phyloP scores from a whole-genome alignment of 1,284 basidiomycete genomes.

The Phylloporus sp. region DNA sequence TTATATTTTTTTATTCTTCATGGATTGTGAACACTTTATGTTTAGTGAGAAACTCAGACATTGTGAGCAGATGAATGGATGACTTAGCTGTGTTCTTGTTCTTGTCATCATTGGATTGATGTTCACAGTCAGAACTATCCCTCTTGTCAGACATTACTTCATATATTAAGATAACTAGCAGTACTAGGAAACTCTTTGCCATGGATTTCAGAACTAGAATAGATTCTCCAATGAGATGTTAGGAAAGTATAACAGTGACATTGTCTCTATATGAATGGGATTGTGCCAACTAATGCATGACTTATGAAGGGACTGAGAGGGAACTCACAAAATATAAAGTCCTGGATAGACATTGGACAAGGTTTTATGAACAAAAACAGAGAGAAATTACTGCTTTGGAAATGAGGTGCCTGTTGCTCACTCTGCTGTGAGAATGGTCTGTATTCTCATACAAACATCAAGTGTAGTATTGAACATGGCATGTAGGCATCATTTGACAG shows the following conservation, averaged over 20 bases:
- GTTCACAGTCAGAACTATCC: background rate
- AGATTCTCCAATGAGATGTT: constrained; percentile 13
- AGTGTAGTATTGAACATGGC: constrained; percentile 8
- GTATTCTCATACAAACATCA: constrained; percentile 16
- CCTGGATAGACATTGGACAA: background rate
- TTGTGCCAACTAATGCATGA: too few species aligned
- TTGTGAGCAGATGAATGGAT: background rate
- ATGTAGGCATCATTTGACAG: background rate
- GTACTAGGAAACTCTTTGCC: constrained; percentile 4
- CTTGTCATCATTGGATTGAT: background rate
- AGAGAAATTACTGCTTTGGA: constrained; percentile 19
- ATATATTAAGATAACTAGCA: constrained; percentile 10
- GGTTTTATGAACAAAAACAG: constrained; percentile 13
- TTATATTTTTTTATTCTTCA: background rate
- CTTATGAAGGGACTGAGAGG: background rate
- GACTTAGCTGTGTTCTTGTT: background rate
- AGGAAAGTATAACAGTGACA: constrained; percentile 12
- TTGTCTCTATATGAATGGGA: constrained; percentile 9
- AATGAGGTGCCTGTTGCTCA: background rate
- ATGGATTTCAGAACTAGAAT: constrained; percentile 16
- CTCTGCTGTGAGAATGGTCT: constrained; percentile 12
- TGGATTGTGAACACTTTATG: background rate
- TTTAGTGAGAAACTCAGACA: constrained; percentile 13
- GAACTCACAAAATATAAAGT: constrained; percentile 8
- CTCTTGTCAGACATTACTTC: constrained; percentile 5